These are phyloP conservation scores for Heterobasidion annosum DNA, from an alignment of 1,284 basidiomycete species.

Conservation along the genomic window DNA sequence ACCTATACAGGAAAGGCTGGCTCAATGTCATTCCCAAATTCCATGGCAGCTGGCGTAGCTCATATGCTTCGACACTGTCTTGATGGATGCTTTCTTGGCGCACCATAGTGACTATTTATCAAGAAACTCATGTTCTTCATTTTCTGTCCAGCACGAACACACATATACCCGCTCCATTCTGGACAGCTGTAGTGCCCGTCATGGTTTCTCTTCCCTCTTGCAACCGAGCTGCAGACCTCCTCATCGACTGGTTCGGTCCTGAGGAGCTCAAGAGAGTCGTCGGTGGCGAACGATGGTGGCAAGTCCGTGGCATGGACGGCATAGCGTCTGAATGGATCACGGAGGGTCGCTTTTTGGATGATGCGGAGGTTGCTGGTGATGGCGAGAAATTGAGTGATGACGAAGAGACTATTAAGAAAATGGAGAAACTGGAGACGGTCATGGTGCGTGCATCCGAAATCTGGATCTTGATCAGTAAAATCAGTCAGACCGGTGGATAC, in stretches of 20 bases:
- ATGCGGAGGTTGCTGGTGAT: conserved; percentile 14
- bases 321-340: conserved; percentile 80
- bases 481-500: too few relatives aligned
- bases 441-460: conserved; percentile 32
- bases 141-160: conserved; percentile 56
- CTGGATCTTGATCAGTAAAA: too few relatives aligned
- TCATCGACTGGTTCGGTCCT: conserved; percentile 72
- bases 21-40: too few relatives aligned
- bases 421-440: conserved; percentile 48
- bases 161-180: conserved; percentile 68
- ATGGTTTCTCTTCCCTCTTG: conserved; percentile 55
- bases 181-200: conserved; percentile 67
- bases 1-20: too few relatives aligned
- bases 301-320: conserved; percentile 59
- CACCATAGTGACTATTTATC: not conserved
- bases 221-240: conserved; percentile 60
- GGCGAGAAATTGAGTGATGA: conserved; percentile 26
- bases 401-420: conserved; percentile 28
- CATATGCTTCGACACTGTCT: too few relatives aligned
- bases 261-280: conserved; percentile 65
- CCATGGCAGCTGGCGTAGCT: too few relatives aligned
- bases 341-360: conserved; percentile 36
- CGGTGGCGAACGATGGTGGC: conserved; percentile 84
- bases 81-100: too few relatives aligned
- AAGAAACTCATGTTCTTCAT: not conserved